Base-by-base conservation (phyloP, 768 basidiomycete species). In the Boletus reticuloceps region DNA sequence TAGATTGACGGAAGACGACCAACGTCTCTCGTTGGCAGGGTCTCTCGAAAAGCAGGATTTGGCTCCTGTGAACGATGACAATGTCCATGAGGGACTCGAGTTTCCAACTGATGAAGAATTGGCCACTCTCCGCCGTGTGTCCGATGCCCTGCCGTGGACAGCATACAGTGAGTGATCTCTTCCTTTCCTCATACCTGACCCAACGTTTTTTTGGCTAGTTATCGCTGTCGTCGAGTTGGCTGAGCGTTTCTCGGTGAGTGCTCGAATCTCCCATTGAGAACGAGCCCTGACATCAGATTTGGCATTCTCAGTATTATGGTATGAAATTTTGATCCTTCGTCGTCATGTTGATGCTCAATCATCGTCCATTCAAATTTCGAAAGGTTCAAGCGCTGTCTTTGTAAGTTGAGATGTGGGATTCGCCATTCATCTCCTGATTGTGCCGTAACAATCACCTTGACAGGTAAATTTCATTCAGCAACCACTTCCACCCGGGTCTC, bases 381-480 rank as follows among this genome's bases (percentile, higher is more conserved):
- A 65, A 71, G 79, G 74, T 38, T 54, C 70, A 17, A 70, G 64
- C 38, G 77, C 76, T 47, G 75, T 78, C 37, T 76, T 76, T 56
- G 74, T 77, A 41, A 61, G 72, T 53, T 5, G 27, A 11, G 38
- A 53, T 53, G 14, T 1, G 9, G 1, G 6, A 27, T 17, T 49
- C 29, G 12, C 5, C n/a, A 5, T 29, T 38, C 13, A 20, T 29
- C 19, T 7, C 5, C 8, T 22, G 20, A 16, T 17, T 8, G 14
- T 27, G 5, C 8, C 16, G 16, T 9, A 27, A 27, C 27, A 12
- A 19, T 56, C 16, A 44, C 40, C 29, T 25, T 37, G 7, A 31
- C 60, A 86, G 84, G 82, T 83, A 38, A 91, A 91, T 69, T 91
- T 83, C 70, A 84, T 91, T 39, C 89, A 91, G 66, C 81, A 83